Percentiles rank a stretch among this genome's conserved stretches.
phyloP scores from a whole-genome alignment of 2,329 filamentous ascomycete genomes.

The Botryotinia narcissicola region DNA sequence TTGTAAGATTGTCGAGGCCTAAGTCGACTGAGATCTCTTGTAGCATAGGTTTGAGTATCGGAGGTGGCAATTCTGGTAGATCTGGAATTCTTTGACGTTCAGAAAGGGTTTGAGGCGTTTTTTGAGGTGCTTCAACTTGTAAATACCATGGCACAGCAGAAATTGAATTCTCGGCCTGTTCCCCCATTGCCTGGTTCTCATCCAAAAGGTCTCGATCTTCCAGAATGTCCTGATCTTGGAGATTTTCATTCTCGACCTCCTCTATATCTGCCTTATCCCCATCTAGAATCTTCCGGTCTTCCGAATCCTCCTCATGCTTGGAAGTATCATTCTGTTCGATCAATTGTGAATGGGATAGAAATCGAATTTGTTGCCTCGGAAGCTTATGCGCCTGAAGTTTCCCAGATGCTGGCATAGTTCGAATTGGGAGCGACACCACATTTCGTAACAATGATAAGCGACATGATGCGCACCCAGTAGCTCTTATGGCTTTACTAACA shows the following conservation, averaged over 20 bases:
- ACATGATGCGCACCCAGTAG: conserved; percentile 37
- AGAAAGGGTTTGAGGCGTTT: conserved; percentile 43
- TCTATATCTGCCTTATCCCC: neutral
- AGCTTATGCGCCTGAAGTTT: neutral
- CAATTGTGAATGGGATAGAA: conserved; percentile 23
- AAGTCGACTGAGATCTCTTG: conserved; percentile 79
- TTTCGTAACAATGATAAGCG: conserved; percentile 34
- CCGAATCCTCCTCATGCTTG: neutral
- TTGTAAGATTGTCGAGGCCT: conserved; percentile 75
- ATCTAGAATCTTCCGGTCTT: neutral
- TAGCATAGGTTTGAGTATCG: conserved; percentile 68
- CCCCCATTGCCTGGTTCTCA: conserved; percentile 23
- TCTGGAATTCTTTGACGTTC: conserved; percentile 58
- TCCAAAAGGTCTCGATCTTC: neutral
- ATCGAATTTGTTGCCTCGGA: conserved; percentile 20
- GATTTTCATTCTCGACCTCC: conserved; percentile 6
- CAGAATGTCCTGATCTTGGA: neutral
- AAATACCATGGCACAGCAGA: conserved; percentile 77
- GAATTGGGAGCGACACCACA: conserved; percentile 32
- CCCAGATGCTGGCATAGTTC: conserved; percentile 13
- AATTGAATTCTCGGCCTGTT: conserved; percentile 24
- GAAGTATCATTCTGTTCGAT: conserved; percentile 6
- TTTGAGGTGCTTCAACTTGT: conserved; percentile 57
- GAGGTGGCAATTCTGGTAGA: conserved; percentile 59
- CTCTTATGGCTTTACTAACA: conserved; percentile 33